These are phyloP conservation scores for Isabelozyma pseudorhagii DNA, from an alignment of 805 yeast species.

Conservation along the genomic window DNA sequence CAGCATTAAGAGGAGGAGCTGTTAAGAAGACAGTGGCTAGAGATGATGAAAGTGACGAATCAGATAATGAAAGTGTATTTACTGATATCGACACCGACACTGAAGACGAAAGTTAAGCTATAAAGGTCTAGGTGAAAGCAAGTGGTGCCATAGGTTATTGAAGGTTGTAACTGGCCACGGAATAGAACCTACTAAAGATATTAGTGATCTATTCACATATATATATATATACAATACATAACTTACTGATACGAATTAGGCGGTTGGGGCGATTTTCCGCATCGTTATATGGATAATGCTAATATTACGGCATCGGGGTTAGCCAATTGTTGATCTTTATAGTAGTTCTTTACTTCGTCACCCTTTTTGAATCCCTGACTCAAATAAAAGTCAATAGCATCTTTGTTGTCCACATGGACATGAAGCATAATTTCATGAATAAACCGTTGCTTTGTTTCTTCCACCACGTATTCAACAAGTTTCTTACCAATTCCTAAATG, in stretches of 20 bases:
- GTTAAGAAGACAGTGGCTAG: conserved; percentile 36
- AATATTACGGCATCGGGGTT: conserved; percentile 48
- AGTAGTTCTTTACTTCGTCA: conserved; percentile 42
- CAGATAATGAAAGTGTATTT: conserved; percentile 37
- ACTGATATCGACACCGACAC: conserved; percentile 46
- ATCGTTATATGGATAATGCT: conserved; percentile 21
- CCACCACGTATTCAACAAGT: conserved; percentile 55
- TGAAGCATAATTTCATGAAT: conserved; percentile 53
- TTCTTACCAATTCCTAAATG: conserved; percentile 58
- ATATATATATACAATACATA: not conserved
- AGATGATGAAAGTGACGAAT: conserved; percentile 28
- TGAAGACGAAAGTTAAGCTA: conserved; percentile 35
- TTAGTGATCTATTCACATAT: not conserved
- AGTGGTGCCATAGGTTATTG: no score
- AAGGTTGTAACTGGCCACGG: not conserved
- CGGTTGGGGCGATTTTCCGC: not conserved
- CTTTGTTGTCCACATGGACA: conserved; percentile 44
- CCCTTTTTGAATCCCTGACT: conserved; percentile 44
- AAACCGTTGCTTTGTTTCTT: conserved; percentile 52
- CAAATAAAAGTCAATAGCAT: conserved; percentile 50
- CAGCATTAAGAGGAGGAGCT: conserved; percentile 61
- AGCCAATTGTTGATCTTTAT: conserved; percentile 41
- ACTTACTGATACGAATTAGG: not conserved
- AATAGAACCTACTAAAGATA: not conserved
- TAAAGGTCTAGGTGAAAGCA: not conserved